Conservation (phyloP, 345 rosid species). For the Trapa bicornis region DNA sequence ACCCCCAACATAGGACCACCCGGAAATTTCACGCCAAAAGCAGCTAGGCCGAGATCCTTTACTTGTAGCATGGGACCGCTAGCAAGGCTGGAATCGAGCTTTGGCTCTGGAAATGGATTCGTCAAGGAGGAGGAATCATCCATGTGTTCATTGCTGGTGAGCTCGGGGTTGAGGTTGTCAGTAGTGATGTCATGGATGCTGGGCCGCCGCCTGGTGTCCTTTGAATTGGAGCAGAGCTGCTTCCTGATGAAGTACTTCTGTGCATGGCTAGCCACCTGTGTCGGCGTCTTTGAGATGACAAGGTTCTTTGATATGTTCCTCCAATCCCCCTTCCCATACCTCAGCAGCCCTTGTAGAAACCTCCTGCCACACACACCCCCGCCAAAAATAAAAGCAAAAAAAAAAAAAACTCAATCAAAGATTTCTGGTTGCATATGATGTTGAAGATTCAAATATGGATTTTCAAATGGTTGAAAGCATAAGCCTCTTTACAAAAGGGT, state of each 20-base stretch:
- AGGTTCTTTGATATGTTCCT: conserved; percentile 81
- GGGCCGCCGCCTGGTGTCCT: conserved; percentile 68
- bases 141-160: neutral
- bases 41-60: conserved; percentile 7
- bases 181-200: conserved; percentile 93
- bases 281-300: conserved; percentile 79
- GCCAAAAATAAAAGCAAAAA: neutral
- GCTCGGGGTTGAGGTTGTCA: conserved; percentile 26
- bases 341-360: conserved; percentile 68
- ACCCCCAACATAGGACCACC: conserved; percentile 21
- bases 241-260: conserved; percentile 94
- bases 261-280: conserved; percentile 98
- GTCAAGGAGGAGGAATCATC: neutral
- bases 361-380: conserved; percentile 27
- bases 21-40: conserved; percentile 4
- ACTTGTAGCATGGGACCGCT: conserved; percentile 19
- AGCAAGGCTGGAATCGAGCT: neutral
- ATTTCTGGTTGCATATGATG: neutral
- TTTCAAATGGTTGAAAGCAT: neutral
- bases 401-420: neutral
- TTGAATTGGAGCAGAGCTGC: conserved; percentile 26
- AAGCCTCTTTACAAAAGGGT: neutral
- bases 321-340: conserved; percentile 98
- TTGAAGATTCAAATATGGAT: neutral
- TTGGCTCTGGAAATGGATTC: neutral